phyloP scores from a whole-genome alignment of 2,329 filamentous ascomycete species.

The Xylariaceae sp. region DNA sequence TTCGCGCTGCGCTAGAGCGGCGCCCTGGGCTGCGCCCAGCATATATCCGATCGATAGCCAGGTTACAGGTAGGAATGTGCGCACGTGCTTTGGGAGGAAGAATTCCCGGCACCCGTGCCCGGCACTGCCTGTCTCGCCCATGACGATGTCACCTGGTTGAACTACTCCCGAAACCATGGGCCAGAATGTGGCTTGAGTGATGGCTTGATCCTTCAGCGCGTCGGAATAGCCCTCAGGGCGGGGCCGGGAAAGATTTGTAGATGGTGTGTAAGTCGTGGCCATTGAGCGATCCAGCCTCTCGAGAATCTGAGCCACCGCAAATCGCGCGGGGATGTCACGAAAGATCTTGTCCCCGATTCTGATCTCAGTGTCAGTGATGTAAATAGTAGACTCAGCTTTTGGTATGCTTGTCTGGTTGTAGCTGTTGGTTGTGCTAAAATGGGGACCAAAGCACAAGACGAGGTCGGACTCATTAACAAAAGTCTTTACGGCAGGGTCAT shows the following conservation, averaged over 20 bases:
- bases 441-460: conserved; percentile 54
- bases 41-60: conserved; percentile 69
- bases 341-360: conserved; percentile 41
- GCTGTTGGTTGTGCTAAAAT: conserved; percentile 55
- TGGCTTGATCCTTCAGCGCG: conserved; percentile 40
- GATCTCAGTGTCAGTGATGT: conserved; percentile 44
- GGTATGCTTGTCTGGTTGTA: conserved; percentile 48
- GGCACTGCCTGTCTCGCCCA: conserved; percentile 65
- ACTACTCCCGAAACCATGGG: conserved; percentile 54
- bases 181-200: conserved; percentile 59
- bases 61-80: conserved; percentile 57
- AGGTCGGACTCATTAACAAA: conserved; percentile 53
- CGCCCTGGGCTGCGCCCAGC: conserved; percentile 62
- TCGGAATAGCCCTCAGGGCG: conserved; percentile 28
- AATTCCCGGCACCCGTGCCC: conserved; percentile 60
- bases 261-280: conserved; percentile 34
- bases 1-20: conserved; percentile 61
- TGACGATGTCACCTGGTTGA: conserved; percentile 59
- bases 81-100: conserved; percentile 55
- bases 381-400: conserved; percentile 41
- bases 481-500: conserved; percentile 41
- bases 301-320: conserved; percentile 34
- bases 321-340: conserved; percentile 38
- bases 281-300: conserved; percentile 34
- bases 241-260: conserved; percentile 40